Evolutionary conservation across 805 yeast species (phyloP), one percentile per base, ranked within the genome.

Genomic region (Monosporozyma aquatica): DNA sequence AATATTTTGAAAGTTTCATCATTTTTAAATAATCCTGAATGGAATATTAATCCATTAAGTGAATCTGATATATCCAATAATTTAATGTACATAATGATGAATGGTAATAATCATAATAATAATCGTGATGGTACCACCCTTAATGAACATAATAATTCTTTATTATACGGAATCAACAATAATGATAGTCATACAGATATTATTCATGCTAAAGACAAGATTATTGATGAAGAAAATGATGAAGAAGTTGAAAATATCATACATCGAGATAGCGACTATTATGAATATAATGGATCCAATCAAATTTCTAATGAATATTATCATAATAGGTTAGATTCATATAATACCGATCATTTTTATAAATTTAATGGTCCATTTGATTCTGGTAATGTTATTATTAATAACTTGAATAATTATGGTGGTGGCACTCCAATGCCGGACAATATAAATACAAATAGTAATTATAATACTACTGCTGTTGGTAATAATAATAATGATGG

Each of bases 311-410:
- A 32, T 18, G 35, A 32, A 10, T 32, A 32, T 32, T 32, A 32
- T 32, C 35, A 32, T 18, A 32, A 32, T 32, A 20, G 18, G 17
- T 18, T 32, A 20, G 35, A 32, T 32, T 32, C 35, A 2, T 32
- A 32, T 32, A 32, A 32, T 32, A 32, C 35, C 5, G 35, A 32
- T 32, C 35, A 32, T 32, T 32, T 32, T 32, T 32, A 32, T 32
- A 32, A 32, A 32, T 32, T 32, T 32, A 32, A 32, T 32, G 35
- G 35, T 32, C 35, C 35, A 32, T 32, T 32, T 32, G 35, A 32
- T 32, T 32, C 35, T 5, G 35, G 35, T 6, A 32, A 32, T 18
- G 23, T 20, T 3, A 20, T 32, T 8, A 11, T 22, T 4, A 35
- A 11, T 7, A 29, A 14, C 15, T 14, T 10, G 17, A 14, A n/a